phyloP scores from a whole-genome alignment of 2,329 filamentous ascomycete species.

The Nothopassalora personata region DNA sequence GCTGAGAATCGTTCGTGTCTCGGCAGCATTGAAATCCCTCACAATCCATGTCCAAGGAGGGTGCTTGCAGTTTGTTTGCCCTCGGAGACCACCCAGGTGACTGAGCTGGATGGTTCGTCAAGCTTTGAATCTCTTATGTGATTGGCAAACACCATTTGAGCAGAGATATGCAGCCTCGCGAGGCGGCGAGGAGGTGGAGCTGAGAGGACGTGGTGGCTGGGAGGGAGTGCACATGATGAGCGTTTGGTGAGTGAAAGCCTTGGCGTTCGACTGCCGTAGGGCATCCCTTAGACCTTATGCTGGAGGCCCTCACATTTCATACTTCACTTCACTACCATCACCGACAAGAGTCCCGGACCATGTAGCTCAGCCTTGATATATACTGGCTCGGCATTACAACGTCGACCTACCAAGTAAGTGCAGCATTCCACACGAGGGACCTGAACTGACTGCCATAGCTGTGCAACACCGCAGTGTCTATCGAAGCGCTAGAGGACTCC shows the following conservation, averaged over 20 bases:
- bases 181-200: neutral
- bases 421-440: neutral
- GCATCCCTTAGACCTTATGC: too few relatives aligned
- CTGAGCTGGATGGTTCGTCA: neutral
- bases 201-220: neutral
- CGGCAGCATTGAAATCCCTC: too few relatives aligned
- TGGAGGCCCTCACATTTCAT: neutral
- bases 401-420: neutral
- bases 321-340: neutral
- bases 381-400: neutral
- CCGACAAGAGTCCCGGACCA: neutral
- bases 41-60: too few relatives aligned
- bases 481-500: neutral
- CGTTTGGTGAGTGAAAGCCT: neutral
- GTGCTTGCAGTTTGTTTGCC: too few relatives aligned
- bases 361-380: neutral
- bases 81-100: neutral
- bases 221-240: neutral
- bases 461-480: neutral
- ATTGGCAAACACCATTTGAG: neutral
- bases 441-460: neutral
- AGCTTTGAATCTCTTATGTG: neutral
- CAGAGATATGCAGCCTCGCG: neutral
- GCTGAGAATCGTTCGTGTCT: too few relatives aligned
- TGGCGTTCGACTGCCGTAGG: neutral